A percentile compares a stretch with the other conserved stretches of the same genome.
These are phyloP conservation scores for Rhizophora apiculata DNA, from an alignment of 345 rosid species.

Conservation along the genomic window DNA sequence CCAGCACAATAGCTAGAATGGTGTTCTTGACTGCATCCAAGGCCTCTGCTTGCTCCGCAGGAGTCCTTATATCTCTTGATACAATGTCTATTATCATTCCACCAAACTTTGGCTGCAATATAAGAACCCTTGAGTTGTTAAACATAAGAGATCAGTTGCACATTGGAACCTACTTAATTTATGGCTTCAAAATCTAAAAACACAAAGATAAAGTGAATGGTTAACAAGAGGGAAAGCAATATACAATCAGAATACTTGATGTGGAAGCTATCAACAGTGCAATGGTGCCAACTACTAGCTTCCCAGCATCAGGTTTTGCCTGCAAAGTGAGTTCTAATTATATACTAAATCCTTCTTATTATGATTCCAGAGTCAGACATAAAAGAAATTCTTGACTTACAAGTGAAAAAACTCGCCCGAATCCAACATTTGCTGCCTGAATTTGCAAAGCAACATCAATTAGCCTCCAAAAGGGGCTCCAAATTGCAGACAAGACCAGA, in stretches of 20 bases:
- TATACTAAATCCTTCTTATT: background rate
- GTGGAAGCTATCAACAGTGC: slow-evolving; percentile 73
- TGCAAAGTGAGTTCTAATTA: slow-evolving; percentile 24
- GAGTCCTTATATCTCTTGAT: slow-evolving; percentile 35
- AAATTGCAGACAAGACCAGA: slow-evolving; percentile 8
- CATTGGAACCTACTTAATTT: background rate
- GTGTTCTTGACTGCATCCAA: slow-evolving; percentile 41
- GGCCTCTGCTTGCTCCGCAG: slow-evolving; percentile 40
- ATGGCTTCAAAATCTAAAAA: background rate
- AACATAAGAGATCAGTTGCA: background rate
- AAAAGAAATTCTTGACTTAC: slow-evolving; percentile 35
- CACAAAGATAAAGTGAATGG: background rate
- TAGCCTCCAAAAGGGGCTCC: slow-evolving; percentile 2
- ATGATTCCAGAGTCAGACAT: background rate
- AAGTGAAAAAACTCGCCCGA: slow-evolving; percentile 62
- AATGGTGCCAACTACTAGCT: slow-evolving; percentile 61
- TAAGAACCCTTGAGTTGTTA: background rate
- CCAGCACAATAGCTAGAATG: slow-evolving; percentile 34
- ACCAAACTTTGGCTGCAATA: slow-evolving; percentile 46
- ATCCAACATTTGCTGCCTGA: slow-evolving; percentile 79
- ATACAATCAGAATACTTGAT: slow-evolving; percentile 64
- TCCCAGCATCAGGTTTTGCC: slow-evolving; percentile 84
- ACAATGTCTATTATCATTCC: slow-evolving; percentile 48
- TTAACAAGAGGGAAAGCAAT: slow-evolving; percentile 12
- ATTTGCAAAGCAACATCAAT: slow-evolving; percentile 18